Evolutionary conservation across 108 stramenopile genomes (phyloP), one percentile per base, ranked within the genome.

Genomic region (Nitzschia inconspicua): DNA sequence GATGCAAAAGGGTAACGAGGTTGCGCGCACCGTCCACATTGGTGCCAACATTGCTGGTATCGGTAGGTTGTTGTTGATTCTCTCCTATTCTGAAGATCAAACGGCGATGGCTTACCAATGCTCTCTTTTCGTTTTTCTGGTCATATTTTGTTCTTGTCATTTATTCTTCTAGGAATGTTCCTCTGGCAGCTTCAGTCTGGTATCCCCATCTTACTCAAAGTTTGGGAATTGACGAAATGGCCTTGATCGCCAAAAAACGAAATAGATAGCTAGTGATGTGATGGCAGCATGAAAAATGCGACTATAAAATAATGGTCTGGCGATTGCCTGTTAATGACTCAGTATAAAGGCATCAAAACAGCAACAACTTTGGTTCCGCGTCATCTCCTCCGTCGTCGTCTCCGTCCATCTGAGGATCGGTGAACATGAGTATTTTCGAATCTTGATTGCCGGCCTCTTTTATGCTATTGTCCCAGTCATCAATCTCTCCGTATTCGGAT

Each of bases 1-100:
- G 49, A 98, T 98, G 97, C 95, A 96, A 79, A 97, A 97, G 75
- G 97, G 96, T n/a, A 93, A 88, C 60, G 97, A 98, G n/a, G 64
- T 79, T 16, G 97, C 97, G 0, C 76, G 97, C 18, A 72, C 76
- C 19, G 78, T 91, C 30, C 97, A 98, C 85, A 97, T 98, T 70
- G 96, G 84, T 43, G 85, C 95, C 46, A 98, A 98, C 63, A 37
- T 91, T 16, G 77, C 79, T 27, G 95, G 88, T 13, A 76, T 95
- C 36, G 95, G 84, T 13, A 66, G n/a, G n/a, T n/a, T n/a, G n/a
- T n/a, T n/a, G n/a, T n/a, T n/a, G n/a, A n/a, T n/a, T n/a, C n/a
- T n/a, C n/a, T n/a, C n/a, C n/a, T n/a, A n/a, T n/a, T n/a, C n/a
- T n/a, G n/a, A n/a, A n/a, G n/a, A n/a, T n/a, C n/a, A n/a, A n/a